A percentile compares a stretch with the other conserved stretches of the same genome.
Evolutionary conservation across 257 asterid species (phyloP).

Genomic region (Orobanche coerulescens): DNA sequence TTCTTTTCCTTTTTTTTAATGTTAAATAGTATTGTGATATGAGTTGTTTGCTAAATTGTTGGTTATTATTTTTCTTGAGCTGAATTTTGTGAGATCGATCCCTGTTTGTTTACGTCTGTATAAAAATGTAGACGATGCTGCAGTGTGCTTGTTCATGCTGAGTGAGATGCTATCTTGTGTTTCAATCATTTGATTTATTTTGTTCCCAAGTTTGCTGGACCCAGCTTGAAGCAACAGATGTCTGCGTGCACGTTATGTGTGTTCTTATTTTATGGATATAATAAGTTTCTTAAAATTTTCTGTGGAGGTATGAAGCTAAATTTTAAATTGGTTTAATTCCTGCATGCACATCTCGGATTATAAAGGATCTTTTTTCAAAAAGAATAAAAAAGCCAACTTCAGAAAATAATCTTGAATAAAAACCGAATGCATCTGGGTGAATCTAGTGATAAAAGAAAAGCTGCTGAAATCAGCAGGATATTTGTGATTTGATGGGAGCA

Average conservation of each 20-base stretch:
- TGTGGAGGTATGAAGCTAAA: neutral
- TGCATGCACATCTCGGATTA: neutral
- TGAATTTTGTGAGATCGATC: slow-evolving; percentile 22
- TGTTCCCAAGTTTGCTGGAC: slow-evolving; percentile 28
- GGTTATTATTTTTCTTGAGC: neutral
- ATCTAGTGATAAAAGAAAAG: neutral
- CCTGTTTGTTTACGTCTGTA: neutral
- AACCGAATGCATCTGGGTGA: neutral
- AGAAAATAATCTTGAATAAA: too few relatives aligned
- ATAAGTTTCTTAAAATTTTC: neutral
- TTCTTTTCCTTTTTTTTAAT: neutral
- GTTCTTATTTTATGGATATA: neutral
- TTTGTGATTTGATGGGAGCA: neutral
- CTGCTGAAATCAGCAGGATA: neutral
- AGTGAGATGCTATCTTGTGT: neutral
- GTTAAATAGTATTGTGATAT: neutral
- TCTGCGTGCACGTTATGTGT: neutral
- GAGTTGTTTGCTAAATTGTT: slow-evolving; percentile 3
- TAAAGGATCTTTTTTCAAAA: too few relatives aligned
- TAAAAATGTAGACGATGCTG: slow-evolving; percentile 1
- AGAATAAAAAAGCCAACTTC: too few relatives aligned
- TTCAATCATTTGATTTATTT: slow-evolving; percentile 4
- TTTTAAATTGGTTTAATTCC: neutral
- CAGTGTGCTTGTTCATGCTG: slow-evolving; percentile 1
- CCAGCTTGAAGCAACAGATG: slow-evolving; percentile 18